Evolutionary conservation across 1,284 basidiomycete species (phyloP).

Genomic region (Ceratobasidium sp.): DNA sequence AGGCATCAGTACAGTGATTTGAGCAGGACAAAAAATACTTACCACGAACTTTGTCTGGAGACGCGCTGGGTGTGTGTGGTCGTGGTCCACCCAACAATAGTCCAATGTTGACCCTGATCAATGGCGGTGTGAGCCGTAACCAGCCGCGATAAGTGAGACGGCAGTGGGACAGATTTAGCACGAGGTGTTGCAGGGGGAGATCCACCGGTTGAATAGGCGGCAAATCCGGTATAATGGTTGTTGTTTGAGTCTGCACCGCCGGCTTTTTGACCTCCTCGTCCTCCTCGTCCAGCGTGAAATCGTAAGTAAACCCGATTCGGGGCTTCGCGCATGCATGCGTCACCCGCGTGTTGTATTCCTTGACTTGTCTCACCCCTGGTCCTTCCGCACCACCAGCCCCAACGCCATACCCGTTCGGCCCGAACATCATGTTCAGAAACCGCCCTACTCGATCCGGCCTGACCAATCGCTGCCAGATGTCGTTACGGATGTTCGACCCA

Average conservation of each 20-base stretch:
- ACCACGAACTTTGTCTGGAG: neutral
- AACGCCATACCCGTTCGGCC: neutral
- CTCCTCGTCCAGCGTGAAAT: conserved; percentile 30
- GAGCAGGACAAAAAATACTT: neutral
- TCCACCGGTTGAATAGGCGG: conserved; percentile 22
- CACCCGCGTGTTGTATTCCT: conserved; percentile 36
- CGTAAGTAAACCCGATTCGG: conserved; percentile 25
- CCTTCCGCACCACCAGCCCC: neutral
- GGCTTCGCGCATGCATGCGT: conserved; percentile 31
- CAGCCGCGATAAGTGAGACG: conserved; percentile 23
- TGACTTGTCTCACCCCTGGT: neutral
- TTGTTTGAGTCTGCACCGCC: conserved; percentile 23
- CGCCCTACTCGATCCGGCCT: neutral
- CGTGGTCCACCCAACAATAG: conserved; percentile 16
- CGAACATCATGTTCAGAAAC: neutral
- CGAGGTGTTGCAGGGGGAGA: conserved; percentile 35
- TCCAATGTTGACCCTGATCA: neutral
- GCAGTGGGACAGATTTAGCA: conserved; percentile 23
- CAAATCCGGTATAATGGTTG: conserved; percentile 37
- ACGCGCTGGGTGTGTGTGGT: conserved; percentile 6
- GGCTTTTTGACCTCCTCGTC: neutral
- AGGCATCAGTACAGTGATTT: neutral
- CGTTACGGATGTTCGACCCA: neutral
- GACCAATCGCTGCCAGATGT: neutral
- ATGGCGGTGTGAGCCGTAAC: conserved; percentile 28